These are phyloP conservation scores for Fusarium lateritium DNA, from an alignment of 2,329 filamentous ascomycete species.

Conservation along the genomic window DNA sequence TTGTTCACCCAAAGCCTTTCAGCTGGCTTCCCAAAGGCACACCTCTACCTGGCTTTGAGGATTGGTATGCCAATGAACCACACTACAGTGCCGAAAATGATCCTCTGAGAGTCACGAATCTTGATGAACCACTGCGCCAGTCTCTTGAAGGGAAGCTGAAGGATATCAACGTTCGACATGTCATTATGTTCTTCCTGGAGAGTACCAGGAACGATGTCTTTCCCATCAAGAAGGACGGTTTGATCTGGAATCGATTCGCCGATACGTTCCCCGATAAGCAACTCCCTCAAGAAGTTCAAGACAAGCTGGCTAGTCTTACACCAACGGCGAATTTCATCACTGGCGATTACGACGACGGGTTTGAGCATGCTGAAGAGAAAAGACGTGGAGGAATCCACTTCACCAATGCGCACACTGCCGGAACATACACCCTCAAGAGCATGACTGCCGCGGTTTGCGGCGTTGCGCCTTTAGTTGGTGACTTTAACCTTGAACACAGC, in stretches of 20 bases:
- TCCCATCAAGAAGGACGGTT: constrained; percentile 58
- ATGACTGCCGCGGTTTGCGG: constrained; percentile 60
- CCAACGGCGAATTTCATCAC: constrained; percentile 54
- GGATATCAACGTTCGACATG: constrained; percentile 58
- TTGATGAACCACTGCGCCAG: constrained; percentile 52
- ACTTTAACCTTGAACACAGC: constrained; percentile 59
- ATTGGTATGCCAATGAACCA: constrained; percentile 44
- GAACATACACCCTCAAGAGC: constrained; percentile 62
- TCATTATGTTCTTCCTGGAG: constrained; percentile 61
- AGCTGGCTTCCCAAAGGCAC: constrained; percentile 46
- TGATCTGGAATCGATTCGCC: constrained; percentile 55
- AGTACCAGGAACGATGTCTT: constrained; percentile 63
- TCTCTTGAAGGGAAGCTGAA: constrained; percentile 46
- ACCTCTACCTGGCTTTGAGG: constrained; percentile 44
- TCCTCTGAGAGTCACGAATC: constrained; percentile 59
- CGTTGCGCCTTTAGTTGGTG: constrained; percentile 57
- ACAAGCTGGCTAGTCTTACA: constrained; percentile 50
- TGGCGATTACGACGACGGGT: constrained; percentile 56
- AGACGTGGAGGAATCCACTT: constrained; percentile 58
- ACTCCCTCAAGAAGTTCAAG: constrained; percentile 52
- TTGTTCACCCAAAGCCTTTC: constrained; percentile 40
- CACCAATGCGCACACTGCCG: constrained; percentile 58
- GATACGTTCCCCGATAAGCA: constrained; percentile 52
- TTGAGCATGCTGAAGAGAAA: constrained; percentile 42
- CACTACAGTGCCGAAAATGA: constrained; percentile 57